Evolutionary conservation across 139 green algal species (phyloP).

Genomic region (Mesostigma viride): DNA sequence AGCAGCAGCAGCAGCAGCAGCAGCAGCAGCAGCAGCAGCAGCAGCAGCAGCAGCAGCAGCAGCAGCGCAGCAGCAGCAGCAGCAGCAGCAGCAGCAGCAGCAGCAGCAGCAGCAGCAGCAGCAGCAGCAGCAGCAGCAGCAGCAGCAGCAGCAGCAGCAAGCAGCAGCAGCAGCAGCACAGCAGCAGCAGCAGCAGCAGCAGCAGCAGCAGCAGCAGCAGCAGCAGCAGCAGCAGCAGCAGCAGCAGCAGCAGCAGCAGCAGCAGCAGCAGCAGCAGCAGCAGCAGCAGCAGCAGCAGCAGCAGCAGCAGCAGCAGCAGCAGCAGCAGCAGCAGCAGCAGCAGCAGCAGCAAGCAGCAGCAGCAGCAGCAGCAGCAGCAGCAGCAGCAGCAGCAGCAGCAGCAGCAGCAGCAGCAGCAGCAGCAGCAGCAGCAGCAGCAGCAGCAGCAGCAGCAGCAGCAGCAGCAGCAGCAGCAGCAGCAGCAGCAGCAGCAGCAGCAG

Average conservation of each 20-base stretch:
- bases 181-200: slow-evolving; percentile 7
- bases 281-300: slow-evolving; percentile 1
- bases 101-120: background rate
- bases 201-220: slow-evolving; percentile 3
- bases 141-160: background rate
- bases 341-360: no score
- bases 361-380: background rate
- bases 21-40: background rate
- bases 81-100: background rate
- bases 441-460: background rate
- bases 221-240: slow-evolving; percentile 1
- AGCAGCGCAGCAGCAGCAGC: no score
- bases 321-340: background rate
- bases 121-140: no score
- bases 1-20: background rate
- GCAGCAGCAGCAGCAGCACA: no score
- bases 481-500: background rate
- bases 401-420: background rate
- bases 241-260: background rate
- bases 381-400: background rate
- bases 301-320: background rate
- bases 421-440: background rate
- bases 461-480: background rate
- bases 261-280: background rate
- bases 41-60: no score